Conservation (phyloP, 371 early-diverging fungal species). For the Entomophthora muscae region DNA sequence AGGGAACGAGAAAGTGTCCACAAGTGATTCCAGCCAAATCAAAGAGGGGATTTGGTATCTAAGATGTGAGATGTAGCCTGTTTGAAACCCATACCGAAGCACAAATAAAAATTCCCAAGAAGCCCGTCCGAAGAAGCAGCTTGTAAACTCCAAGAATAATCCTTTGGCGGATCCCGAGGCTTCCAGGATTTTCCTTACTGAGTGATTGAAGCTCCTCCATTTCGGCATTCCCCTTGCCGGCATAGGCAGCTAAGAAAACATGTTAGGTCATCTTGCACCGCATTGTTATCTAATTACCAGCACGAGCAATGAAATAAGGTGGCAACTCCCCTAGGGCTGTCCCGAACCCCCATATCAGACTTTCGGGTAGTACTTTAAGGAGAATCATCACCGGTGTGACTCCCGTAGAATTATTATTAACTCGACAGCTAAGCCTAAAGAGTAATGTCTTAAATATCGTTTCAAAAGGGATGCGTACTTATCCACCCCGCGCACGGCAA, state of each 20-base stretch:
- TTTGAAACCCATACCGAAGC: too few species aligned
- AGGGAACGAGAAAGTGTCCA: slow-evolving; percentile 74
- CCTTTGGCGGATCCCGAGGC: slow-evolving; percentile 31
- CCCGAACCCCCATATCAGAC: slow-evolving; percentile 79
- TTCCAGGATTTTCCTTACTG: slow-evolving; percentile 20
- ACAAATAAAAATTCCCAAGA: slow-evolving; percentile 72
- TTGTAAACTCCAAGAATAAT: slow-evolving; percentile 37
- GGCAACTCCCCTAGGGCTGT: slow-evolving; percentile 89
- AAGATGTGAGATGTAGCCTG: too few species aligned
- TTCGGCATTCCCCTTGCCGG: slow-evolving; percentile 43
- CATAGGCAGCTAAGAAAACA: slow-evolving; percentile 32
- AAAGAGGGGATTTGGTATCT: slow-evolving; percentile 89
- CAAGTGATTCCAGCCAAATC: slow-evolving; percentile 88
- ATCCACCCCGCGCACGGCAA: slow-evolving; percentile 36
- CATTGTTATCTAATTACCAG: slow-evolving; percentile 25
- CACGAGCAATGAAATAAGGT: slow-evolving; percentile 84
- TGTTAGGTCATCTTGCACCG: not conserved
- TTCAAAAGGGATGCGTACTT: slow-evolving; percentile 20
- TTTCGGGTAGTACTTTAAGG: slow-evolving; percentile 48
- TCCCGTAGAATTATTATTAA: slow-evolving; percentile 11
- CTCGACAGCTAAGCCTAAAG: slow-evolving; percentile 16
- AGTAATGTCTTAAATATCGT: not conserved
- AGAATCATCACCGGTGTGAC: slow-evolving; percentile 36
- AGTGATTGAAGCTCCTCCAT: slow-evolving; percentile 34
- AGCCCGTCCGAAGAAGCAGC: slow-evolving; percentile 53